Evolutionary conservation across 805 yeast species (phyloP).

Genomic region (Ogataea nitratoaversa): DNA sequence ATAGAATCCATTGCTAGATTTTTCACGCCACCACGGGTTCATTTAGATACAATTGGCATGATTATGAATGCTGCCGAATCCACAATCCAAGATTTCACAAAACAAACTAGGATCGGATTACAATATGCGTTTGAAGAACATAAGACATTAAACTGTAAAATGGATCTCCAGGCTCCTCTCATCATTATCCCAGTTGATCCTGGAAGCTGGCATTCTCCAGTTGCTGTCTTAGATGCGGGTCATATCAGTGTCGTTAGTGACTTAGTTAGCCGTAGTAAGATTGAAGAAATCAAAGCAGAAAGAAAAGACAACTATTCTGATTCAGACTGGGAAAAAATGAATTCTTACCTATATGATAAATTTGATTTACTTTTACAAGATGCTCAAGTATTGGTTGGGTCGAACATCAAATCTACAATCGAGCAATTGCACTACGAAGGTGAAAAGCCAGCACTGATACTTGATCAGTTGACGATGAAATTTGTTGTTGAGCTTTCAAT

Average conservation of each 20-base stretch:
- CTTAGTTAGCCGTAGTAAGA: conserved; percentile 63
- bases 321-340: conserved; percentile 73
- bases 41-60: conserved; percentile 83
- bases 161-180: conserved; percentile 92
- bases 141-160: conserved; percentile 77
- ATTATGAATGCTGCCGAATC: conserved; percentile 93
- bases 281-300: conserved; percentile 66
- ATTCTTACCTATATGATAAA: conserved; percentile 83
- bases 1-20: conserved; percentile 70
- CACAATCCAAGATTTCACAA: conserved; percentile 84
- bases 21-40: conserved; percentile 83
- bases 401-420: conserved; percentile 73
- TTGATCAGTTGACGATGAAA: conserved; percentile 73
- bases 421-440: conserved; percentile 55
- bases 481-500: conserved; percentile 79
- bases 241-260: conserved; percentile 83
- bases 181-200: conserved; percentile 84
- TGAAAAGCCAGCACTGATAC: conserved; percentile 52
- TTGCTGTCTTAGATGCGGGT: conserved; percentile 92
- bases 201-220: conserved; percentile 75
- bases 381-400: conserved; percentile 85
- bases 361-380: conserved; percentile 74
- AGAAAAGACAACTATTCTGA: conserved; percentile 47
- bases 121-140: conserved; percentile 94
- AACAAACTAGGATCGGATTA: conserved; percentile 85